Evolutionary conservation across 2,329 filamentous ascomycete genomes (phyloP), one percentile per base, ranked within the genome.

Genomic region (Lithohypha guttulata): DNA sequence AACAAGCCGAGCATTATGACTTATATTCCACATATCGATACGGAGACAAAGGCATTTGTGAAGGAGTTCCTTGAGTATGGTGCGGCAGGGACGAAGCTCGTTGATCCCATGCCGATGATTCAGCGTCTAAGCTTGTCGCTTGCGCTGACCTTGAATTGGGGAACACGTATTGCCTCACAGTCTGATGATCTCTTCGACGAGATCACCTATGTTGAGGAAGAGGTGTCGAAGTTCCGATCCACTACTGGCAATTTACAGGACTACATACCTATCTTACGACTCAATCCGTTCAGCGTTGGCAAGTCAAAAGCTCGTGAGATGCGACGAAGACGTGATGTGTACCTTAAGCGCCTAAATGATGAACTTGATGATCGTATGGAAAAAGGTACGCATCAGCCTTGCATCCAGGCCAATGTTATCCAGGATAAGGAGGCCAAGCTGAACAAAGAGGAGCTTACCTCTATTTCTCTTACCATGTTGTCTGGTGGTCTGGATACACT

Each of bases 101-200:
- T 80, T 0, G 73, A 81, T 41, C 75, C 77, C 0, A 75, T 79
- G 73, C 73, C 76, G 1, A 76, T 79, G 70, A 79, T 81, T 31
- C 77, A 80, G 50, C 70, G 77, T 0, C 63, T 81, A 0, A 72
- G 68, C 9, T 58, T 81, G 3, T 77, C 71, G n/a, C 61, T 81
- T 2, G 69, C 74, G 0, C 55, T 81, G 18, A 81, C 77, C 0
- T 59, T 81, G 11, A 81, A 81, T 52, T 81, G 75, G 75, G 78
- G 77, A 0, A 69, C 70, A 0, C 67, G 77, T 0, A 69, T 81
- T 55, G 65, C 63, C 9, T 73, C 67, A 11, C 68, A 76, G 39
- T 63, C 78, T n/a, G 68, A 75, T 39, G 61, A 67, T 5, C 58
- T 79, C n/a, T 77, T 79, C 44, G 60, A 68, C 13, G 75, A 79